Base-by-base conservation (phyloP, 1,284 basidiomycete species). In the Austroboletus olivaceoglutinosus region DNA sequence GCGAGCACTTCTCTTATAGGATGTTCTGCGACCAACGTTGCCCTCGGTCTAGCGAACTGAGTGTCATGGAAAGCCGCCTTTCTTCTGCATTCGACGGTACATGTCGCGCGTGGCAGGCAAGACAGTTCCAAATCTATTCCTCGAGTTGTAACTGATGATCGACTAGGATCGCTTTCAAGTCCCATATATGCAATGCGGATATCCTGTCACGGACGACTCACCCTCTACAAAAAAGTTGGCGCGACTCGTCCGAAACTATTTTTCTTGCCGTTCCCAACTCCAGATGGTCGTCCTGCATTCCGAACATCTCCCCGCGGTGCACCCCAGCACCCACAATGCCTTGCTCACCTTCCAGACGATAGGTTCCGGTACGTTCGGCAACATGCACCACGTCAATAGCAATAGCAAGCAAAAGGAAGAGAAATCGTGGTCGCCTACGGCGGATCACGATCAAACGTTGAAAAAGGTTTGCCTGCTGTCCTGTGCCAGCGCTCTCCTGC, bases 101-200 rank as follows among this genome's bases (percentile, higher is more conserved):
- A 0, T 75, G 72, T 57, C 67, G 65, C 25, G 54, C 54, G 38
- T 65, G 63, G 63, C 59, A 62, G 59, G 63, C 62, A 48, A 44
- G 50, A 25, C 5, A 4, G 11, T 16, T 36, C 34, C 18, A 19
- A 19, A 36, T 18, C n/a, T 36, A 10, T 36, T 11, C 31, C 31
- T 18, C 34, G 25, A 25, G 25, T 25, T 25, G 11, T 37, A 9
- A 16, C 30, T 21, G 25, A 27, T 9, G 23, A 29, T 3, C 25
- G 3, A 1, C 47, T 25, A 76, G 70, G 51, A 61, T 2, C 73
- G 75, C 4, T 78, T 73, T 56, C 62, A 65, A 36, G 61, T 70
- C 15, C 52, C 68, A 7, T 80, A 80, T 57, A 72, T 65, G 30
- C 71, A 77, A 49, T 80, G 78, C 38, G 77, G 77, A 6, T 78